Evolutionary conservation across 306 rosid genomes (phyloP), one percentile per base, ranked within the genome.

Genomic region (Rosa lucieae): DNA sequence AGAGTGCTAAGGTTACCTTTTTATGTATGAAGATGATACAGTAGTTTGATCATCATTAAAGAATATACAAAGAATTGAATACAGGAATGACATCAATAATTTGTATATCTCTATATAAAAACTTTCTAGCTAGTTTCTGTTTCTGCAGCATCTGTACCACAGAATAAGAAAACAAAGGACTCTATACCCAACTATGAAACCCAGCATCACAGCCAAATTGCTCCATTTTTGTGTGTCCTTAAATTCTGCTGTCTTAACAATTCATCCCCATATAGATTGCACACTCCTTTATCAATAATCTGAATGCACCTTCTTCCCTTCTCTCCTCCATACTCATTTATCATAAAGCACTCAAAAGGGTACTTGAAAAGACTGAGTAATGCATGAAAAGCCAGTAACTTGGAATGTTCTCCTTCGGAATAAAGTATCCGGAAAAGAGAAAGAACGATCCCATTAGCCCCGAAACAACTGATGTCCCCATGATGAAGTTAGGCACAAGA

Each of bases 391-490:
- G 84, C 99, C 99, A 95, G 86, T 95, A 95, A 20, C 78, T 83
- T 0, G 99, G 99, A 65, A 95, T 84, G 79, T 87, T 89, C 21
- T 92, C 91, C 91, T 95, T 76, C 3, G 98, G 84, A 79, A 95
- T 93, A 79, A 95, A 95, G 83, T 93, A 95, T 20, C 99, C 99
- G 11, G 98, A 95, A 71, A 95, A 95, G 66, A 95, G 92, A 85
- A 95, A 95, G 90, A 95, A 95, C 46, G 97, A 91, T 43, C 99
- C 99, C 97, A 95, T 93, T 76, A 95, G 77, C 67, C 99, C 99
- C 21, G 99, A 77, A 72, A 95, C 92, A 74, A 93, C 84, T 3
- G 99, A 93, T 68, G 85, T 87, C 37, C 99, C 99, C 73, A 93
- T 86, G 85, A 95, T 93, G 91, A 94, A 95, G 84, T 93, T 89